Percentiles rank a stretch among this genome's conserved stretches.
These are phyloP conservation scores for Tilletia indica DNA, from an alignment of 1,284 basidiomycete genomes.

Conservation along the genomic window DNA sequence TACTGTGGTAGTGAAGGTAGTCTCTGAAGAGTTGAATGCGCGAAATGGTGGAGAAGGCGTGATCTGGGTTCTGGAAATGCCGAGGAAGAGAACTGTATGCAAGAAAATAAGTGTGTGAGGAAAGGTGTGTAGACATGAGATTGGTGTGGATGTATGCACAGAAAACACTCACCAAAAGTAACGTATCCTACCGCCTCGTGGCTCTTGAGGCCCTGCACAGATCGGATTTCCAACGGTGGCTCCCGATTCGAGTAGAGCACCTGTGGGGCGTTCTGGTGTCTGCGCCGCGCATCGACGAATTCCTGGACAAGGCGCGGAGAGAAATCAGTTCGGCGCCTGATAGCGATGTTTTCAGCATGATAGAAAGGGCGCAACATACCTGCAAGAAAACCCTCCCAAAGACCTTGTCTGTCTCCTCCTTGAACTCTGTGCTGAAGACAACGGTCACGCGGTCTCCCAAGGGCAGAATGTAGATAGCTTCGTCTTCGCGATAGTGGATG, in stretches of 20 bases:
- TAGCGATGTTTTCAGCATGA: neutral
- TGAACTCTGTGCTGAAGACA: constrained; percentile 94
- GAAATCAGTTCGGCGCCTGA: neutral
- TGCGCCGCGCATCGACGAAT: constrained; percentile 96
- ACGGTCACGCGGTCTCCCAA: constrained; percentile 93
- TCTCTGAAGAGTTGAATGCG: constrained; percentile 96
- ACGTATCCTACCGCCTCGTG: constrained; percentile 95
- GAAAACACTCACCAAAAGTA: constrained; percentile 69
- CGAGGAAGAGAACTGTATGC: constrained; percentile 80
- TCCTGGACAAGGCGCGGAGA: constrained; percentile 64
- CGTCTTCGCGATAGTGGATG: constrained; percentile 85
- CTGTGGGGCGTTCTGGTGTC: constrained; percentile 94
- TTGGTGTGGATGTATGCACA: too few relatives aligned
- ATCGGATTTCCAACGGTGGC: constrained; percentile 90
- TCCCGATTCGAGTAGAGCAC: constrained; percentile 95
- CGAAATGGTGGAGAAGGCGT: constrained; percentile 81
- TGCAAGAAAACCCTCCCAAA: constrained; percentile 97
- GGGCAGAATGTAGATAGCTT: constrained; percentile 93
- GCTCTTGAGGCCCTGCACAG: constrained; percentile 74
- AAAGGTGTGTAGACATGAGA: neutral
- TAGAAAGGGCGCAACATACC: constrained; percentile 60
- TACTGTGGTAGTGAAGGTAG: constrained; percentile 89
- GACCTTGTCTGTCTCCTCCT: constrained; percentile 95
- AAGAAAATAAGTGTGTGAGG: neutral
- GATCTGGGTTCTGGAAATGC: constrained; percentile 77